A percentile compares a stretch with the other conserved stretches of the same genome.
These are phyloP conservation scores for Backusella westeae DNA, from an alignment of 192 early-diverging fungal genomes.

Conservation along the genomic window DNA sequence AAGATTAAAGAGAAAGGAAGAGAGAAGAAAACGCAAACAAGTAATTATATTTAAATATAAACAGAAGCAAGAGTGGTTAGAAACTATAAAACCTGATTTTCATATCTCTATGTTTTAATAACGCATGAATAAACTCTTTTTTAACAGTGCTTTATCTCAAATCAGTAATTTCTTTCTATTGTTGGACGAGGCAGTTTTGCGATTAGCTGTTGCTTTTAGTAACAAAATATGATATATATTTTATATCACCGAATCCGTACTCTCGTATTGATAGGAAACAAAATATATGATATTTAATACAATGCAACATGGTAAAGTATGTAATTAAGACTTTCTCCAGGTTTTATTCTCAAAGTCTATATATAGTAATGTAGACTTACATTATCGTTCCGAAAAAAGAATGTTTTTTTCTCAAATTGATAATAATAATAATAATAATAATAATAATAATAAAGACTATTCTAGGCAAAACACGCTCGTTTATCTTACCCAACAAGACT, in stretches of 20 bases:
- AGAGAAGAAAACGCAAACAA: not conserved
- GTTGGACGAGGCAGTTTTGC: not conserved
- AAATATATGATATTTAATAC: too few species aligned
- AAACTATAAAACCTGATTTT: not conserved
- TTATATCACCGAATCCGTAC: too few species aligned
- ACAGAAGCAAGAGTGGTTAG: not conserved
- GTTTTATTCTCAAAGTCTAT: not conserved
- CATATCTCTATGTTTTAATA: not conserved
- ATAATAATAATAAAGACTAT: not conserved
- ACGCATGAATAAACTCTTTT: not conserved
- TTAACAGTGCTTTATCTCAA: not conserved
- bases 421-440: not conserved
- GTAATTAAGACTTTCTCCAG: not conserved
- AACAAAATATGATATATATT: too few species aligned
- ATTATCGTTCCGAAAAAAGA: not conserved
- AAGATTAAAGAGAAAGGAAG: not conserved
- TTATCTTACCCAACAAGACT: not conserved
- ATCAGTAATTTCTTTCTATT: not conserved
- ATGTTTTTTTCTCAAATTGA: not conserved
- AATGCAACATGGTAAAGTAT: not conserved
- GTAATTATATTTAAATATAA: not conserved
- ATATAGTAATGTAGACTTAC: not conserved
- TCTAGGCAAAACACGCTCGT: not conserved
- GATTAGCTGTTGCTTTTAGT: not conserved
- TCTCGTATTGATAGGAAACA: too few species aligned